These are phyloP conservation scores for Porpolomopsis calyptriformis DNA, from an alignment of 768 basidiomycete genomes.

Conservation along the genomic window DNA sequence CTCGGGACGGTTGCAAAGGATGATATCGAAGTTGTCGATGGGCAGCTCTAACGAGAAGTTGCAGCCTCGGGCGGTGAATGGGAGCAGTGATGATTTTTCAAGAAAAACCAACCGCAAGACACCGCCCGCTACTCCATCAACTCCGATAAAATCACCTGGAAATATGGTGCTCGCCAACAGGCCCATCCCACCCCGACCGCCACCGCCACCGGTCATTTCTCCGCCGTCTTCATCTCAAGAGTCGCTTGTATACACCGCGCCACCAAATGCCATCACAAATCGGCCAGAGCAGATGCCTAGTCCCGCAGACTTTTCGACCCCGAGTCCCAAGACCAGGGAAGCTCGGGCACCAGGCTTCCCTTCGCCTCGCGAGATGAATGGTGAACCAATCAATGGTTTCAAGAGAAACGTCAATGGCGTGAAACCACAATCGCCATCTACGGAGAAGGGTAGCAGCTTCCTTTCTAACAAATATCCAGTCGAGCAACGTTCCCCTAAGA, in stretches of 20 bases:
- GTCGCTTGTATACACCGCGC: conserved; percentile 27
- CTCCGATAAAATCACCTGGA: conserved; percentile 6
- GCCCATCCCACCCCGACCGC: conserved; percentile 15
- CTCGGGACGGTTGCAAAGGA: conserved; percentile 60
- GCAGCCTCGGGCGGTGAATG: conserved; percentile 5
- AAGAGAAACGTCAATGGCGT: background rate
- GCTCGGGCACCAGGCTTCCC: too few species aligned
- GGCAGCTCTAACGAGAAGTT: conserved; percentile 31
- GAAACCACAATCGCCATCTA: background rate
- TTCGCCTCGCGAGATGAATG: too few species aligned
- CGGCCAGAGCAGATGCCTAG: background rate
- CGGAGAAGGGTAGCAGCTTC: background rate
- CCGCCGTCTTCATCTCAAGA: conserved; percentile 39
- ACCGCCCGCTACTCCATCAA: conserved; percentile 7
- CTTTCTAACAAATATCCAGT: background rate
- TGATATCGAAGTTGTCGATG: conserved; percentile 70
- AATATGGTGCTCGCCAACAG: conserved; percentile 6
- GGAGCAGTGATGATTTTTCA: conserved; percentile 4
- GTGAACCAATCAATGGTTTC: background rate
- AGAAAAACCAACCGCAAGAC: conserved; percentile 1
- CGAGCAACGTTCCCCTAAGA: background rate
- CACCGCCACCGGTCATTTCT: conserved; percentile 22
- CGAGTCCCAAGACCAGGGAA: too few species aligned
- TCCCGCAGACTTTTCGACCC: background rate
- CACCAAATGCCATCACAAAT: conserved; percentile 12